These are phyloP conservation scores for Gossypioides kirkii DNA, from an alignment of 345 rosid species.

Conservation along the genomic window DNA sequence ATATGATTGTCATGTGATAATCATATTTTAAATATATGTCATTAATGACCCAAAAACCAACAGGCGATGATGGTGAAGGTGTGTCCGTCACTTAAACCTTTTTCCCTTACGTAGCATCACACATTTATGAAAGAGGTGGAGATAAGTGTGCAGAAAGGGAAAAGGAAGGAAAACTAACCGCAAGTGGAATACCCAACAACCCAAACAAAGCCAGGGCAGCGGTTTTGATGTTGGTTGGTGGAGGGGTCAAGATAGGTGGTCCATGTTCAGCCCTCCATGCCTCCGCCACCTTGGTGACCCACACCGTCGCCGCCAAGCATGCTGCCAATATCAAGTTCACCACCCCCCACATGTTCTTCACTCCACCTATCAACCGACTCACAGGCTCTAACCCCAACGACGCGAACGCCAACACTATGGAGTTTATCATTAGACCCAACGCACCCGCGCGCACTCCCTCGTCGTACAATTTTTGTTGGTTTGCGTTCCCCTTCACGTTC, in stretches of 20 bases:
- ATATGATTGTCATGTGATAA: no score
- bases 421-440: constrained; percentile 67
- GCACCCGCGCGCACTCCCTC: constrained; percentile 73
- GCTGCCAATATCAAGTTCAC: constrained; percentile 63
- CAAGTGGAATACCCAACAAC: constrained; percentile 67
- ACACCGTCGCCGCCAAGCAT: constrained; percentile 47
- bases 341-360: constrained; percentile 57
- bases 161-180: constrained; percentile 35
- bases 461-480: constrained; percentile 34
- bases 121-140: background rate
- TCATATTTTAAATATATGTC: no score
- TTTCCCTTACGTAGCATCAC: background rate
- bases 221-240: constrained; percentile 34
- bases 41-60: background rate
- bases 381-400: constrained; percentile 52
- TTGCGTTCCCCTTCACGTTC: constrained; percentile 23
- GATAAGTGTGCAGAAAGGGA: background rate
- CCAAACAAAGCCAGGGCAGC: constrained; percentile 66
- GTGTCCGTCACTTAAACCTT: background rate
- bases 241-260: constrained; percentile 27
- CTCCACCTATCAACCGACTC: constrained; percentile 46
- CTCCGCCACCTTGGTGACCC: constrained; percentile 60
- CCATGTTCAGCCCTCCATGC: constrained; percentile 15
- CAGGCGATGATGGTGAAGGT: background rate
- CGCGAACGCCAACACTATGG: constrained; percentile 55